phyloP scores from a whole-genome alignment of 2,329 filamentous ascomycete species.

The Furcasterigmium furcatum region DNA sequence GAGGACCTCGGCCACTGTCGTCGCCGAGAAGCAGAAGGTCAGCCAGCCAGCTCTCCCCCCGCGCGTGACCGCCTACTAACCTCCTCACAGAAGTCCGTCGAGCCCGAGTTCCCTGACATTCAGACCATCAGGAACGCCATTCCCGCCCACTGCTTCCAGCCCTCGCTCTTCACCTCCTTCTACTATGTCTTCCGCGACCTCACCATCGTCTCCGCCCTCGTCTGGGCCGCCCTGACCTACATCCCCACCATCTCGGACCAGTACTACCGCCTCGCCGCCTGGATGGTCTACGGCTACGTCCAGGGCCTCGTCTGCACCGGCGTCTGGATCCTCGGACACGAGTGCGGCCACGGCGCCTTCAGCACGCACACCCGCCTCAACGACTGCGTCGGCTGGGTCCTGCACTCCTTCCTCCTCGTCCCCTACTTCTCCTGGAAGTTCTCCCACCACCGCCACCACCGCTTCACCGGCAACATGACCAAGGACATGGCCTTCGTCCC shows the following conservation, averaged over 20 bases:
- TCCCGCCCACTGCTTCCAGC: slow-evolving; percentile 59
- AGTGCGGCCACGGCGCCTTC: slow-evolving; percentile 69
- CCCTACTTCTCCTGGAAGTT: slow-evolving; percentile 75
- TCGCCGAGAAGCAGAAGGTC: slow-evolving; percentile 13
- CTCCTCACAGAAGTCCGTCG: slow-evolving; percentile 4
- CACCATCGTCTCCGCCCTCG: slow-evolving; percentile 42
- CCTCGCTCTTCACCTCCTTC: slow-evolving; percentile 46
- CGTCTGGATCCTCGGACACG: slow-evolving; percentile 69
- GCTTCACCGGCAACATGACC: slow-evolving; percentile 64
- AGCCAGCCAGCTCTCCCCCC: slow-evolving; percentile 3
- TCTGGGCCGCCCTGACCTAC: slow-evolving; percentile 48
- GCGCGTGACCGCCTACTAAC: not conserved
- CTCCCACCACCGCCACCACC: slow-evolving; percentile 67
- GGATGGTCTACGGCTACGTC: slow-evolving; percentile 57
- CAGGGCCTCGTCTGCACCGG: slow-evolving; percentile 66
- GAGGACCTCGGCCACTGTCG: slow-evolving; percentile 3
- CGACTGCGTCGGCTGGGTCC: slow-evolving; percentile 57
- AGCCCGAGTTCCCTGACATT: slow-evolving; percentile 38
- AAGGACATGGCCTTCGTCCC: slow-evolving; percentile 66
- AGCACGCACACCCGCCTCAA: slow-evolving; percentile 55
- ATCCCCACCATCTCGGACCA: slow-evolving; percentile 47
- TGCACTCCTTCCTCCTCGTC: slow-evolving; percentile 64
- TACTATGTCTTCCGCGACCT: slow-evolving; percentile 56
- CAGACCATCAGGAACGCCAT: slow-evolving; percentile 50
- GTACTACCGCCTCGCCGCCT: slow-evolving; percentile 42